These are phyloP conservation scores for Ustilago bromivora DNA, from an alignment of 1,284 basidiomycete genomes.

Conservation along the genomic window DNA sequence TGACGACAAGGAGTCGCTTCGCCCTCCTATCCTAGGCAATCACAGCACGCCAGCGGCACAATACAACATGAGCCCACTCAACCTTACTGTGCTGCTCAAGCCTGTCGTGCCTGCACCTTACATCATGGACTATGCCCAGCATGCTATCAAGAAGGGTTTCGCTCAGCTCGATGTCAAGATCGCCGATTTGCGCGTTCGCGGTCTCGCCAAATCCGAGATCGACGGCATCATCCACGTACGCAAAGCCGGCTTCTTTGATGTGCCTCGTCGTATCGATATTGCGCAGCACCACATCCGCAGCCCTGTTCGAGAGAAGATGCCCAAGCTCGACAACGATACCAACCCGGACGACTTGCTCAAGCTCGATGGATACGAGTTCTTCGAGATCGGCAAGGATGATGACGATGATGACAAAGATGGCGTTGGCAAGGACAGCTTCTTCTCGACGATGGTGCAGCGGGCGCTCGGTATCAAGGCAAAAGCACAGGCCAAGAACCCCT, in stretches of 20 bases:
- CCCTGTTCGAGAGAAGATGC: conserved; percentile 50
- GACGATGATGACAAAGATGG: conserved; percentile 16
- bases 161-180: conserved; percentile 62
- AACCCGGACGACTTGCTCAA: conserved; percentile 50
- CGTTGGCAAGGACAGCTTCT: conserved; percentile 12
- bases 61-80: conserved; percentile 55
- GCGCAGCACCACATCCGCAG: conserved; percentile 49
- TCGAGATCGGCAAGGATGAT: conserved; percentile 54
- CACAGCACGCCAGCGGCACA: conserved; percentile 54
- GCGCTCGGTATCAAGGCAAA: conserved; percentile 62
- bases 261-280: conserved; percentile 55
- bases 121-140: conserved; percentile 55
- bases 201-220: conserved; percentile 53
- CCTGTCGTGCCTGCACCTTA: conserved; percentile 57
- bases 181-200: conserved; percentile 51
- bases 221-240: conserved; percentile 40
- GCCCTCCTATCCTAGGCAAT: conserved; percentile 49
- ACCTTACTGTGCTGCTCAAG: conserved; percentile 60
- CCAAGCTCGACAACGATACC: conserved; percentile 48
- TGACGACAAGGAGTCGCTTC: conserved; percentile 21
- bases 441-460: conserved; percentile 32
- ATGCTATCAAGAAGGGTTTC: conserved; percentile 46
- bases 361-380: conserved; percentile 65
- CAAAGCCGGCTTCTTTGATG: conserved; percentile 49
- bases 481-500: conserved; percentile 58